Percentiles rank a stretch among this genome's conserved stretches.
phyloP scores from a whole-genome alignment of 257 asterid genomes.

The Henckelia pumila region DNA sequence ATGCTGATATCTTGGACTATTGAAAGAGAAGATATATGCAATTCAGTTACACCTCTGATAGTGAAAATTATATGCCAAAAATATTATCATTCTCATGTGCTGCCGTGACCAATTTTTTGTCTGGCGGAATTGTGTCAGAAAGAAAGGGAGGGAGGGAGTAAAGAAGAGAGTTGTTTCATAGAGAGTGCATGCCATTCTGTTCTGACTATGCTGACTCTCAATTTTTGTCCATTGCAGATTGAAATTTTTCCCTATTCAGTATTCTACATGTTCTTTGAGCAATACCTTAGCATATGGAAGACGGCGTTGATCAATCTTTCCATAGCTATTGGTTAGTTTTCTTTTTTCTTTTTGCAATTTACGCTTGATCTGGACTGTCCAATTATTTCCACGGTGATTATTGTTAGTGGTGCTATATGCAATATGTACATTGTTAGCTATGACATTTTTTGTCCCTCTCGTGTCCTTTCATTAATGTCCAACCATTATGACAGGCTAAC shows the following conservation, averaged over 20 bases:
- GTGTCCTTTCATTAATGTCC: not conserved
- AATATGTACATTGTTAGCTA: not conserved
- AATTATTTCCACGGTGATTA: not conserved
- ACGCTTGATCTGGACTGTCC: not conserved
- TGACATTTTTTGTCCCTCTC: not conserved
- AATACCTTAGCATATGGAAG: constrained; percentile 90
- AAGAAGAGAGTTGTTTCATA: not conserved
- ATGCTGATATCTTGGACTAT: not conserved
- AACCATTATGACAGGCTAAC: not conserved
- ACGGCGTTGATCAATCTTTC: constrained; percentile 84
- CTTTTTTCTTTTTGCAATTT: not conserved
- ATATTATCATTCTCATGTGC: no score
- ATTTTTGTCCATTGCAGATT: constrained; percentile 57
- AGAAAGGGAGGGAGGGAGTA: not conserved
- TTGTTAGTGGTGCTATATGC: not conserved
- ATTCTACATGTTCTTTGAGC: constrained; percentile 91
- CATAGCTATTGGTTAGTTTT: constrained; percentile 83
- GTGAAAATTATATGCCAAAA: not conserved
- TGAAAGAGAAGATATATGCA: not conserved
- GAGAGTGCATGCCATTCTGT: not conserved
- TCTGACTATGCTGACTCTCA: constrained; percentile 23
- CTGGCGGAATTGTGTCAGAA: not conserved
- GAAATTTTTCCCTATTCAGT: constrained; percentile 89
- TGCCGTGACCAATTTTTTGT: no score
- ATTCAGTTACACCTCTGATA: not conserved